Conservation (phyloP, 2,329 filamentous ascomycete species). For the Exophiala bonariae region DNA sequence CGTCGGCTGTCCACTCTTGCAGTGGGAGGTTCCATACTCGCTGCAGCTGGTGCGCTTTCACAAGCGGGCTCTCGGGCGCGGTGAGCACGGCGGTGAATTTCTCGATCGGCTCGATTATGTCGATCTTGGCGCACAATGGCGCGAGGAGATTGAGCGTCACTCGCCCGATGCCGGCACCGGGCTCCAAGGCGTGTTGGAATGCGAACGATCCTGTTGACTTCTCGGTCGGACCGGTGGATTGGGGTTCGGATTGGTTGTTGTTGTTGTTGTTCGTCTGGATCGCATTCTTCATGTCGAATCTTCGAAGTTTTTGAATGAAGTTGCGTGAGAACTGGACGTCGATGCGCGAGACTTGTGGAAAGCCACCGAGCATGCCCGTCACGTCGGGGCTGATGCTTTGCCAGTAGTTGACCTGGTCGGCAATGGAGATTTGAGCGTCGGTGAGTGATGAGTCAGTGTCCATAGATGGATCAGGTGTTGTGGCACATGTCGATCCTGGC, state of each 20-base stretch:
- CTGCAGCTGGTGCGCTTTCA: slow-evolving; percentile 12
- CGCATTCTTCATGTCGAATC: slow-evolving; percentile 20
- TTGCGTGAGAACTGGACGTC: slow-evolving; percentile 70
- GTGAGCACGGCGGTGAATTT: slow-evolving; percentile 72
- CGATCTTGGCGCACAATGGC: slow-evolving; percentile 68
- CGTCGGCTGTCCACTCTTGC: slow-evolving; percentile 16
- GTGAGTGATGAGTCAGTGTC: too few species aligned
- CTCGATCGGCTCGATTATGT: slow-evolving; percentile 80
- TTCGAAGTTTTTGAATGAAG: slow-evolving; percentile 67
- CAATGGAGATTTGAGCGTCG: slow-evolving; percentile 38
- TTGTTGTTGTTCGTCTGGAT: not conserved
- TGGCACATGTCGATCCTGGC: too few species aligned
- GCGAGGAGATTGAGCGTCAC: slow-evolving; percentile 77
- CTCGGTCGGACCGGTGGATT: not conserved
- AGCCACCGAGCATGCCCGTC: slow-evolving; percentile 80
- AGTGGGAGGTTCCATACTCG: slow-evolving; percentile 20
- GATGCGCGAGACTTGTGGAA: slow-evolving; percentile 64
- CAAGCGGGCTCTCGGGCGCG: slow-evolving; percentile 21
- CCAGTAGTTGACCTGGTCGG: slow-evolving; percentile 42
- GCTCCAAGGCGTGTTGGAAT: slow-evolving; percentile 51
- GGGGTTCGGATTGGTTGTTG: not conserved
- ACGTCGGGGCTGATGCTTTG: slow-evolving; percentile 42
- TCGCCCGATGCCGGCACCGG: slow-evolving; percentile 74
- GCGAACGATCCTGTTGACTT: slow-evolving; percentile 1
- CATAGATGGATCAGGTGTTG: too few species aligned